Percentiles rank a stretch among this genome's conserved stretches.
Conservation (phyloP, 164 flowering plant species). For the Berberis vulgaris region DNA sequence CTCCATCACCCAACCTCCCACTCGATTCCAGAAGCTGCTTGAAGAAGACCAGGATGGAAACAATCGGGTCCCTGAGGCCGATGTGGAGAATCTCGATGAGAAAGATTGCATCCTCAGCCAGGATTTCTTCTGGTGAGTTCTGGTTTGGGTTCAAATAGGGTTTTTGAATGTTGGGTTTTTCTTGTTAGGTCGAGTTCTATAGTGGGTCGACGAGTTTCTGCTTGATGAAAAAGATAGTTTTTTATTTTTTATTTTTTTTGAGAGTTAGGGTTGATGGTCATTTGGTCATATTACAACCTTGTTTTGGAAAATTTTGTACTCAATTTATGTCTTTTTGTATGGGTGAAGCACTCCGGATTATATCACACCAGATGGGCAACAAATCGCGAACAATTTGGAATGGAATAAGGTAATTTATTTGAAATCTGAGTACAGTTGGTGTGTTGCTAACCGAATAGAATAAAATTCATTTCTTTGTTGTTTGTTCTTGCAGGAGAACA, state of each 20-base stretch:
- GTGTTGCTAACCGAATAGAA: background rate
- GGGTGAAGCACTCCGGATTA: slow-evolving; percentile 86
- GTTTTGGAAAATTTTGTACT: no score
- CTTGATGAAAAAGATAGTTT: background rate
- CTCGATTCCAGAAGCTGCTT: slow-evolving; percentile 28
- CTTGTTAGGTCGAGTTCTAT: background rate
- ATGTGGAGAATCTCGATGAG: slow-evolving; percentile 29
- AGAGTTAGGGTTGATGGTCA: background rate
- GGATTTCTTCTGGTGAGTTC: slow-evolving; percentile 79
- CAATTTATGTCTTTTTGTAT: background rate
- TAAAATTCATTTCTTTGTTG: background rate
- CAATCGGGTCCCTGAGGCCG: slow-evolving; percentile 7
- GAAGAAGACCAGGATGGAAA: slow-evolving; percentile 16
- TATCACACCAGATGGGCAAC: slow-evolving; percentile 76
- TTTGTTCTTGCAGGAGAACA: slow-evolving; percentile 39
- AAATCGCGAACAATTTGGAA: slow-evolving; percentile 30
- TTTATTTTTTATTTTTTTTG: background rate
- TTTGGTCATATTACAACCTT: background rate
- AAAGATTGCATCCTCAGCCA: slow-evolving; percentile 82
- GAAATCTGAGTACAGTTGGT: background rate
- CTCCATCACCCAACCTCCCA: slow-evolving; percentile 9
- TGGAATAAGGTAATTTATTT: slow-evolving; percentile 42
- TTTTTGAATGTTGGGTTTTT: background rate
- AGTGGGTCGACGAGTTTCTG: background rate
- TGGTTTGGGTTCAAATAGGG: background rate